Conservation (phyloP, 106 monocot genomes). For the Alisma plantagoaquatica region DNA sequence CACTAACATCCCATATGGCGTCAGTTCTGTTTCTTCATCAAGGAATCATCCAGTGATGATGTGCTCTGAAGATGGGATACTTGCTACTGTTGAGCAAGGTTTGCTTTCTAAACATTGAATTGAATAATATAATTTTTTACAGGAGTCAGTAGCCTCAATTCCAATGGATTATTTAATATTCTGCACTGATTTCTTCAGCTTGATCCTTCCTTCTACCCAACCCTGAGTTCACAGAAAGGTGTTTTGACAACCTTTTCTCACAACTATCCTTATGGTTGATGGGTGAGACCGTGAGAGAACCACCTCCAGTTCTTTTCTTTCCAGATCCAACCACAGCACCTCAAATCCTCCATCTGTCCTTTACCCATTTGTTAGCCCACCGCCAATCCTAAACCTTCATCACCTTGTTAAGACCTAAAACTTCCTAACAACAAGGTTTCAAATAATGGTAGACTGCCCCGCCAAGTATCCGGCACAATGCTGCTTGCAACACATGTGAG, state of each 20-base stretch:
- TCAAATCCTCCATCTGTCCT: no score
- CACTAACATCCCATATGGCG: slow-evolving; percentile 26
- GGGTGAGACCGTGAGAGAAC: no score
- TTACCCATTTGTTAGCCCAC: no score
- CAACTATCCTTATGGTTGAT: background rate
- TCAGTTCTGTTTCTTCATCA: slow-evolving; percentile 34
- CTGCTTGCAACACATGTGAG: no score
- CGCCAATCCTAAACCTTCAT: no score
- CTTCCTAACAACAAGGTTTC: no score
- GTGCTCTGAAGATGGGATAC: slow-evolving; percentile 93
- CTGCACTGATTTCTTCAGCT: background rate
- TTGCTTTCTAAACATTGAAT: background rate
- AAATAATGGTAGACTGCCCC: no score
- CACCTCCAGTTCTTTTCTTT: no score
- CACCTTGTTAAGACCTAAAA: no score
- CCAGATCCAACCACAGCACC: no score
- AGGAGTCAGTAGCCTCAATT: background rate
- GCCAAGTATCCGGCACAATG: no score
- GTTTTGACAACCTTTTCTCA: background rate
- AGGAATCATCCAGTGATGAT: slow-evolving; percentile 74
- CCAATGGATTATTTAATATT: background rate
- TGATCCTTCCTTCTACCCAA: background rate
- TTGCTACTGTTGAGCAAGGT: slow-evolving; percentile 80
- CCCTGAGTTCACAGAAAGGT: background rate
- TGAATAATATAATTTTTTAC: background rate